Base-by-base conservation (phyloP, 441 rosid genomes). In the Pelargonium australe region DNA sequence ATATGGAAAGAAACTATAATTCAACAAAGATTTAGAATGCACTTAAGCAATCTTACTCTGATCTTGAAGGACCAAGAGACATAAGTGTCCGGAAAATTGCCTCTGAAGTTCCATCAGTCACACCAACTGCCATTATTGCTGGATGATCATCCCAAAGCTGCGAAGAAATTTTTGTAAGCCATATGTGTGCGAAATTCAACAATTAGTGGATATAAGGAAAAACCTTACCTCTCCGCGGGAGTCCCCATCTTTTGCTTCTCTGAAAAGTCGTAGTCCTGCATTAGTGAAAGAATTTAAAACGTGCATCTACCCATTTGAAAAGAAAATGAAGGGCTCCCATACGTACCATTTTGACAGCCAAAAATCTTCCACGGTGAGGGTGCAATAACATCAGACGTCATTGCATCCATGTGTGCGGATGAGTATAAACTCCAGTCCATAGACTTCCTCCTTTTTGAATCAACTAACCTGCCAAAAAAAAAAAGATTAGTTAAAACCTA, bases 301-400 rank as follows among this genome's bases (percentile, higher is more conserved):
- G 41, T 12, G 68, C 66, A 47, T 19, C 37, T n/a, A 41, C 37
- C 68, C 34, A 51, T 13, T 28, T 23, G 63, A 65, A 74, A 34
- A 13, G 11, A 1, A 66, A 71, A 13, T 11, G 55, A 66, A 25
- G 31, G 70, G 67, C 16, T 65, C 67, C 51, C 63, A 7, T 68
- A 13, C 78, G 78, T 84, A 86, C 98, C 98, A 77, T 92, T 95
- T 76, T 85, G 93, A 78, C 98, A 92, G 65, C 98, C 99, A 57
- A 95, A 92, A 16, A 95, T 90, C 80, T 87, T 95, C 99, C 97
- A 95, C 10, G 91, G 88, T 28, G 98, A 95, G 65, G 99, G 93
- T 58, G 91, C 92, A 71, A 89, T 80, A 51, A 92, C 96, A 82
- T 95, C 98, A 71, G 89, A 76, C 31, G 86, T 82, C 79, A 76